phyloP scores from a whole-genome alignment of 2,329 filamentous ascomycete species.

The Neurospora sp. region DNA sequence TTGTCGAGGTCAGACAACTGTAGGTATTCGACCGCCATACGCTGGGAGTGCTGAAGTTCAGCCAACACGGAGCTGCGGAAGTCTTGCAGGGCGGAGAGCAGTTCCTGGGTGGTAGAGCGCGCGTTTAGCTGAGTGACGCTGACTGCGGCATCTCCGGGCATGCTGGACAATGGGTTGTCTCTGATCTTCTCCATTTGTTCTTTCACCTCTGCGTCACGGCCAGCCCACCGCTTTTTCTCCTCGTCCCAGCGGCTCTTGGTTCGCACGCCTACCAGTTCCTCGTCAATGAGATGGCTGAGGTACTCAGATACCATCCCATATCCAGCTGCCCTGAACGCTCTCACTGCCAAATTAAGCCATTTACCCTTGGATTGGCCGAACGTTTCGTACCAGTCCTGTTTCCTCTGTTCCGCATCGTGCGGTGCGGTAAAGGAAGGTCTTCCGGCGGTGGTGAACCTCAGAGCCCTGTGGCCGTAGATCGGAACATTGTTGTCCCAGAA shows the following conservation, averaged over 20 bases:
- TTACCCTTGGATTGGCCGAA: not conserved
- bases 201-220: not conserved
- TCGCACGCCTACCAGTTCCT: not conserved
- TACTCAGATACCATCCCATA: not conserved
- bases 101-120: not conserved
- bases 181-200: not conserved
- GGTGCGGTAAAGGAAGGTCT: not conserved
- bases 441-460: not conserved
- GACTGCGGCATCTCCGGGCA: not conserved
- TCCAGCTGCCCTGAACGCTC: not conserved
- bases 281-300: not conserved
- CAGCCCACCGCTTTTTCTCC: not conserved
- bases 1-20: not conserved
- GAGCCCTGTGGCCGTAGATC: not conserved
- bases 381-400: not conserved
- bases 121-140: not conserved
- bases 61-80: not conserved
- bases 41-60: not conserved
- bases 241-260: not conserved
- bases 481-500: not conserved
- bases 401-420: not conserved
- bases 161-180: not conserved
- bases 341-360: not conserved
- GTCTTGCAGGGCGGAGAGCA: not conserved
- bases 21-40: not conserved